Conservation (phyloP, 768 basidiomycete species). For the Sutorius australiensis region DNA sequence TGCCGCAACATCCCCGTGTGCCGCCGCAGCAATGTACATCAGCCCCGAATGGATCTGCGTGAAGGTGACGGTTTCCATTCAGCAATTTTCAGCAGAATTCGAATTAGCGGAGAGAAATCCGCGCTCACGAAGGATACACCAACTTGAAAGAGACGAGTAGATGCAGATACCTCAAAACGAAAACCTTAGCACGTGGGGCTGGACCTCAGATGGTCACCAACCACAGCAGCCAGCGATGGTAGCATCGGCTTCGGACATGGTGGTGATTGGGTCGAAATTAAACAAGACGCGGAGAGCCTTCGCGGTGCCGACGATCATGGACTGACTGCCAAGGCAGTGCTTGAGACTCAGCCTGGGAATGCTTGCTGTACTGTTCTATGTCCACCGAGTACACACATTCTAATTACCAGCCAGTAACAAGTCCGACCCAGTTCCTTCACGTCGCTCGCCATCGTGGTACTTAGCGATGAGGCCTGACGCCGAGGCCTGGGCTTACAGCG, state of each 20-base stretch:
- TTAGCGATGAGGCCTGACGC: too few species aligned
- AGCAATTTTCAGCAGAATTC: background rate
- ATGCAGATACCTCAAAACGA: slow-evolving; percentile 12
- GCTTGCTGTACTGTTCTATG: too few species aligned
- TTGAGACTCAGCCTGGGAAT: too few species aligned
- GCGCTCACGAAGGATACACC: slow-evolving; percentile 27
- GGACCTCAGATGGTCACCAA: slow-evolving; percentile 2
- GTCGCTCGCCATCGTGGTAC: too few species aligned
- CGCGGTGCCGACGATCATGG: too few species aligned
- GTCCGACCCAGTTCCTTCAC: too few species aligned
- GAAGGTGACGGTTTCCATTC: background rate
- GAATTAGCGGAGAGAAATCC: background rate
- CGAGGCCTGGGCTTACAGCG: too few species aligned
- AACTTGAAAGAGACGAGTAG: slow-evolving; percentile 14
- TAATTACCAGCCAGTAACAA: too few species aligned
- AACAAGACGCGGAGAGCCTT: too few species aligned
- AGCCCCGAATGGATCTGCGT: slow-evolving; percentile 22
- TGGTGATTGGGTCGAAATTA: too few species aligned
- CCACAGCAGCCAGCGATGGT: slow-evolving; percentile 20
- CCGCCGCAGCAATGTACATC: slow-evolving; percentile 25
- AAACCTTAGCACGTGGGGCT: background rate
- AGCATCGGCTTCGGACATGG: slow-evolving; percentile 2
- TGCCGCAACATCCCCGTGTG: slow-evolving; percentile 25
- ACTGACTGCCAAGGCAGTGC: too few species aligned
- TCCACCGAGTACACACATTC: too few species aligned